Evolutionary conservation across 139 green algal species (phyloP).

Genomic region (Chlorella sorokiniana): DNA sequence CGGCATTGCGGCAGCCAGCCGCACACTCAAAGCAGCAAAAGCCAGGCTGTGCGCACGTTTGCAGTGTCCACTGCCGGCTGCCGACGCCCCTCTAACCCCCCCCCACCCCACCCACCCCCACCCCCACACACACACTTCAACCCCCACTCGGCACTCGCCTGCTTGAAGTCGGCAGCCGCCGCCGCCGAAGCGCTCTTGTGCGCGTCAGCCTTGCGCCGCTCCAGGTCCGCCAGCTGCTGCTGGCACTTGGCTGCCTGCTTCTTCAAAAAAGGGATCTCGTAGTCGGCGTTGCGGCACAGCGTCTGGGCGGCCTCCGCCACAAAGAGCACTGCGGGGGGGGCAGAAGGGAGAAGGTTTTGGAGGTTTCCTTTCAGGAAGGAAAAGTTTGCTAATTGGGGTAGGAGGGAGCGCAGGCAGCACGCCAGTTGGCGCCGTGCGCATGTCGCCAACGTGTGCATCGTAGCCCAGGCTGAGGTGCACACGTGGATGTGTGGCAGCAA

Average conservation of each 20-base stretch:
- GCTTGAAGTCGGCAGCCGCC: conserved; percentile 57
- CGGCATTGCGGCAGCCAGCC: not conserved
- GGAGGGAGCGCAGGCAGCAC: not conserved
- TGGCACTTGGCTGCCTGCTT: conserved; percentile 58
- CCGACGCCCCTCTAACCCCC: too few species aligned
- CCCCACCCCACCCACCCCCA: too few species aligned
- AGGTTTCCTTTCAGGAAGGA: not conserved
- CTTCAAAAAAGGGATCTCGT: conserved; percentile 76
- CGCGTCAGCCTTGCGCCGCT: conserved; percentile 66
- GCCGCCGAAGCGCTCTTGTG: conserved; percentile 54
- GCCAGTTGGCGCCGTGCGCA: too few species aligned
- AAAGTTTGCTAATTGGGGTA: not conserved
- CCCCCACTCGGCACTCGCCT: conserved; percentile 26
- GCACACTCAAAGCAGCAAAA: too few species aligned
- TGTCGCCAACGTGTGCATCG: too few species aligned
- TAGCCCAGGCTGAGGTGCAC: too few species aligned
- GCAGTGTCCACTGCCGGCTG: too few species aligned
- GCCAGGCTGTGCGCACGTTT: too few species aligned
- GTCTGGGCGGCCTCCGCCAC: conserved; percentile 68
- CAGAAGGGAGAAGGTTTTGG: not conserved
- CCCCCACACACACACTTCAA: not conserved
- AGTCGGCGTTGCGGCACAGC: conserved; percentile 75
- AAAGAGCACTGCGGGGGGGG: conserved; percentile 45
- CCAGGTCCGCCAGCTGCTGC: conserved; percentile 62
- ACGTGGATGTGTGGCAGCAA: too few species aligned